These are phyloP conservation scores for Trypanosoma caninum DNA, from an alignment of 208 protist species.

Conservation along the genomic window DNA sequence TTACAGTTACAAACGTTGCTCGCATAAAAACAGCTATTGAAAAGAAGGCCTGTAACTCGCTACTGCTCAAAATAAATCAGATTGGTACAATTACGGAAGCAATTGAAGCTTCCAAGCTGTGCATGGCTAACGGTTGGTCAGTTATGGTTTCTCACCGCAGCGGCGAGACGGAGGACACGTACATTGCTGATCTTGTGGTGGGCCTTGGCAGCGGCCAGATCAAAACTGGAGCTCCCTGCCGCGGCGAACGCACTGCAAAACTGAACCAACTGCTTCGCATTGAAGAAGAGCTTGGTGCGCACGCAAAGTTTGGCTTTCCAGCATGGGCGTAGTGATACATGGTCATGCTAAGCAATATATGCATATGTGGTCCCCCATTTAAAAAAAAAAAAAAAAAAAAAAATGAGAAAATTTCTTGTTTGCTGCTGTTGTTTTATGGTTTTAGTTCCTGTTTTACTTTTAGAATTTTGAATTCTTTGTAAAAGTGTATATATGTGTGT, in stretches of 20 bases:
- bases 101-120: conserved; percentile 94
- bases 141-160: conserved; percentile 96
- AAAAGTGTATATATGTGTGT: not conserved
- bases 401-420: not conserved
- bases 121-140: conserved; percentile 72
- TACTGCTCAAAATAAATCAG: conserved; percentile 99
- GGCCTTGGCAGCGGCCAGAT: conserved; percentile 96
- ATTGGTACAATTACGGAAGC: conserved; percentile 98
- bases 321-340: conserved; percentile 40
- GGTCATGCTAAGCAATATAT: not conserved
- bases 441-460: not conserved
- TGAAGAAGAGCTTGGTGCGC: conserved; percentile 93
- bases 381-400: conserved; percentile 3
- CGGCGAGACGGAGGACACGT: conserved; percentile 98
- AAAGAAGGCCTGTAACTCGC: conserved; percentile 94
- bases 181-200: conserved; percentile 98
- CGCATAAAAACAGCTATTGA: conserved; percentile 93
- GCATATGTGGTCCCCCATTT: not conserved
- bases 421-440: not conserved
- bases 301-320: conserved; percentile 74
- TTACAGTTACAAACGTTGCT: conserved; percentile 97
- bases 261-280: conserved; percentile 99
- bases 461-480: conserved; percentile 8
- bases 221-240: conserved; percentile 99
- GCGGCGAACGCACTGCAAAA: conserved; percentile 97